Evolutionary conservation across 2,329 filamentous ascomycete species (phyloP), one percentile per base, ranked within the genome.

Genomic region (Aspergillus latus): DNA sequence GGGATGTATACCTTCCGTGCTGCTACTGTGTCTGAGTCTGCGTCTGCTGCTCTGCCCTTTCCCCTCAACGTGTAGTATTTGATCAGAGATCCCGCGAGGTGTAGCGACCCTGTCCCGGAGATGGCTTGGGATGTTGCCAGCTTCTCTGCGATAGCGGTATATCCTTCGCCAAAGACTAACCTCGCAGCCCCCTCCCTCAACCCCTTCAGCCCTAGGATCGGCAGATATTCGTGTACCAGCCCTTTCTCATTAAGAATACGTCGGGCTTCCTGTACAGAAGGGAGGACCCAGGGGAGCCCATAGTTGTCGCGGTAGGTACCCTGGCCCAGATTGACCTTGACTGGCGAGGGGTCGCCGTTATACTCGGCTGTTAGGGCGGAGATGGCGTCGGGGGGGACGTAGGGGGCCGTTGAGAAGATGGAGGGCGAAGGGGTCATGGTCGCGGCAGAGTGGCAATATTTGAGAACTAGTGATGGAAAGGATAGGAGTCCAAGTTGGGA

Each of bases 251-350:
- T 26, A 2, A 68, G 34, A 2, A 46, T 37, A 10, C 62, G 50
- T 1, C 64, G 61, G 4, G 60, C 59, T 8, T 59, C 54, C 0
- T 96, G 90, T 66, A 97, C 92, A 3, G 96, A 91, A 15, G 92
- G 91, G 59, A 97, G 78, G 56, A 97, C 86, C 93, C 93, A 97
- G 2, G 93, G 93, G 77, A 96, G 94, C 60, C 90, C 92, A 71
- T 90, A 87, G 76, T 96, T 82, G 70, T 94, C 92, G 72, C 93
- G 84, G 77, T 97, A 97, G 51, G 93, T 92, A 63, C 93, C 93
- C 77, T 97, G 82, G 72, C 93, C 92, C 73, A 97, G 78, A 75
- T 97, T 93, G 63, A 97, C 89, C 79, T 97, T 97, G 72, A 89
- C 83, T 45, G 79, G 70, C 59, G 76, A 77, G 5, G 82, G 75